Percentiles rank a stretch among this genome's conserved stretches.
phyloP scores from a whole-genome alignment of 805 yeast genomes.

The Huiozyma sinensis region DNA sequence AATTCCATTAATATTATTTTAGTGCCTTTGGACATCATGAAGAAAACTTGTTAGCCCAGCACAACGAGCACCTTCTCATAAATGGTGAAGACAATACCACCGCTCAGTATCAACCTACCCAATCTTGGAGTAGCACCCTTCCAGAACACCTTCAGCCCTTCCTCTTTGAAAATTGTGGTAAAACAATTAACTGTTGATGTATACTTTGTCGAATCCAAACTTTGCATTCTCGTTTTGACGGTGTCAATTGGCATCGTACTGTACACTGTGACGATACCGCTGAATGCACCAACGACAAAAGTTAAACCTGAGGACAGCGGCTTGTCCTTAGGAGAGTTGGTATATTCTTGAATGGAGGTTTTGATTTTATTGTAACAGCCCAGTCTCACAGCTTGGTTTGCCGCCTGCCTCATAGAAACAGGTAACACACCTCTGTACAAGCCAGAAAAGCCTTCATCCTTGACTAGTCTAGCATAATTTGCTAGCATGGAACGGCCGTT shows the following conservation, averaged over 20 bases:
- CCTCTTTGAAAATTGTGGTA: constrained; percentile 65
- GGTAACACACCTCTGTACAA: constrained; percentile 85
- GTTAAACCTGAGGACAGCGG: constrained; percentile 74
- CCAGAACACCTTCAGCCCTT: constrained; percentile 90
- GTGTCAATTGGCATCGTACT: constrained; percentile 94
- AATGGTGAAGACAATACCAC: constrained; percentile 94
- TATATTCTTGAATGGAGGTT: constrained; percentile 59
- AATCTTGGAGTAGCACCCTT: constrained; percentile 96
- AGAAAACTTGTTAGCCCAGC: constrained; percentile 10
- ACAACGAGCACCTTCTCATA: constrained; percentile 74
- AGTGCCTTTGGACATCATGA: no score
- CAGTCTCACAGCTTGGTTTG: constrained; percentile 87
- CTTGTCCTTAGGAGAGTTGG: constrained; percentile 53
- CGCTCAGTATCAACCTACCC: constrained; percentile 84
- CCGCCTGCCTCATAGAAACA: constrained; percentile 89
- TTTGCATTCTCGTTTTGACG: constrained; percentile 94
- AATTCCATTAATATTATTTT: no score
- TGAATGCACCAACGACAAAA: constrained; percentile 80
- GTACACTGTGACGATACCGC: constrained; percentile 84
- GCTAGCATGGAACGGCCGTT: constrained; percentile 46
- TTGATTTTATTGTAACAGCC: constrained; percentile 90
- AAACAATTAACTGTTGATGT: constrained; percentile 76
- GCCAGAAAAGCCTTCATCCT: constrained; percentile 74
- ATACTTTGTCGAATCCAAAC: constrained; percentile 69
- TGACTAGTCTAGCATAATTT: constrained; percentile 37